Conservation (phyloP, 257 asterid genomes). For the Thymus quinquecostatus region DNA sequence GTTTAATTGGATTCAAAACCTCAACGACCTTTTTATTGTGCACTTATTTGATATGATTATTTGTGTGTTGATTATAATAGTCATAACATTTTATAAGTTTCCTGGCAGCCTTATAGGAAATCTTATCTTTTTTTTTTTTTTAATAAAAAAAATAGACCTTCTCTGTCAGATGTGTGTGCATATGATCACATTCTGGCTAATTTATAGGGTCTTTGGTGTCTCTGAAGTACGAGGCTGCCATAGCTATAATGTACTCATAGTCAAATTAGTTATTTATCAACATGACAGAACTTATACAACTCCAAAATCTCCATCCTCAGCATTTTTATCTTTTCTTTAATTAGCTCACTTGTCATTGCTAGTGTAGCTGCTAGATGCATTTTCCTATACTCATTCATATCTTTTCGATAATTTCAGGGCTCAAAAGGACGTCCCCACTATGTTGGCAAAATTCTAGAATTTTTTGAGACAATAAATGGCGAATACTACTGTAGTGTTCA, state of each 20-base stretch:
- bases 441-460: conserved; percentile 52
- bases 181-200: neutral
- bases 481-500: conserved; percentile 53
- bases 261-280: neutral
- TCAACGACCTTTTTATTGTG: neutral
- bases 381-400: conserved; percentile 25
- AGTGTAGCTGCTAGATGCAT: conserved; percentile 15
- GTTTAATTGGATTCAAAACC: neutral
- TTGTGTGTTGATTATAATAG: neutral
- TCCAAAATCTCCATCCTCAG: neutral
- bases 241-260: neutral
- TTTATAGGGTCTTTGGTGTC: neutral
- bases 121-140: neutral
- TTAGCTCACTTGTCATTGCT: conserved; percentile 11
- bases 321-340: neutral
- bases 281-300: neutral
- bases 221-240: neutral
- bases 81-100: neutral
- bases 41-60: neutral
- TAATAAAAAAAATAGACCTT: no score
- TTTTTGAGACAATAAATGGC: conserved; percentile 49
- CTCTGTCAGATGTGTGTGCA: neutral
- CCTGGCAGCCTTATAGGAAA: neutral
- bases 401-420: conserved; percentile 38
- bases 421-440: conserved; percentile 47